phyloP scores from a whole-genome alignment of 1,284 basidiomycete genomes.

The Microbotryomycetes sp. region DNA sequence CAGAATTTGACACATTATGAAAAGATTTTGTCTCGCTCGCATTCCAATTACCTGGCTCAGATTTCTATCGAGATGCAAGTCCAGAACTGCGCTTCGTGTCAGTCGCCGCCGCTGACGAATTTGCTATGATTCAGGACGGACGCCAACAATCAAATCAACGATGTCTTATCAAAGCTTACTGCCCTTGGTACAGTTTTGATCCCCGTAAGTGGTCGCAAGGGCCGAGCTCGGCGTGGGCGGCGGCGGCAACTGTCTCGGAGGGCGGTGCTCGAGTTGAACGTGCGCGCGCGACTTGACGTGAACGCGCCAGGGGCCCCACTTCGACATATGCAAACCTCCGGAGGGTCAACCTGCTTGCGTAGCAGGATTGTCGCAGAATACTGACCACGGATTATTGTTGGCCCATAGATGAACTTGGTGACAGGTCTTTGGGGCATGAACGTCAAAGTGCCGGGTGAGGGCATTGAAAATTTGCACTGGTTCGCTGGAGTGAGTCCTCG shows the following conservation, averaged over 20 bases:
- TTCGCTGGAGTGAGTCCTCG: constrained; percentile 60
- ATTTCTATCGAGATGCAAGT: constrained; percentile 88
- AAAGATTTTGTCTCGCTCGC: constrained; percentile 95
- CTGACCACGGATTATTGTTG: no score
- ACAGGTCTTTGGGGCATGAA: constrained; percentile 84
- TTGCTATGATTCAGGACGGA: constrained; percentile 55
- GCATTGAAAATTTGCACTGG: constrained; percentile 53
- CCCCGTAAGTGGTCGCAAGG: constrained; percentile 46
- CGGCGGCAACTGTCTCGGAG: no score
- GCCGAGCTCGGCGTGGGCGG: no score
- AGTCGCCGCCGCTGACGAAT: background rate
- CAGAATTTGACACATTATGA: constrained; percentile 99
- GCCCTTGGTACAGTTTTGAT: constrained; percentile 96
- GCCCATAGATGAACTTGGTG: constrained; percentile 90
- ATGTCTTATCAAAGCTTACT: constrained; percentile 96
- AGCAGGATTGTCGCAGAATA: no score
- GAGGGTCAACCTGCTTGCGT: no score
- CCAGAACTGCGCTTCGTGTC: background rate
- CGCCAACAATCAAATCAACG: constrained; percentile 99
- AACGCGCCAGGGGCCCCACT: no score
- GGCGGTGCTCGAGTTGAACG: background rate
- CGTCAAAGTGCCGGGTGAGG: constrained; percentile 83
- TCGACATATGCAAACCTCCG: no score
- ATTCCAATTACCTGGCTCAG: constrained; percentile 98
- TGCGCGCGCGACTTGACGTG: no score